Percentiles rank a stretch among this genome's conserved stretches.
Evolutionary conservation across 1,139 yeast species (phyloP).

Genomic region (Yamadazyma trypodendri): DNA sequence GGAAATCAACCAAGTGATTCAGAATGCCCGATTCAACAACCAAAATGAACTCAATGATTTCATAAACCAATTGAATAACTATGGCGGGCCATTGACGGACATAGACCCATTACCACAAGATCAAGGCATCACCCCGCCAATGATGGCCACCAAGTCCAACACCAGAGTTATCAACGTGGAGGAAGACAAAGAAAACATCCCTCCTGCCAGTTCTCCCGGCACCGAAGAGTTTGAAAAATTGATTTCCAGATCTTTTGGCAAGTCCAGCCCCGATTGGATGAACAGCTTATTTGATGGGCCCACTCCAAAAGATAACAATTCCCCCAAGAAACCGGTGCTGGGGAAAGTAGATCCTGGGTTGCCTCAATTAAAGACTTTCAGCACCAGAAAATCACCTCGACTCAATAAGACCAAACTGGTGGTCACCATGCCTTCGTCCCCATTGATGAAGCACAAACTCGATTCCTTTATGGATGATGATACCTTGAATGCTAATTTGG

Average conservation of each 20-base stretch:
- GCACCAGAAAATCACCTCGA: slow-evolving; percentile 24
- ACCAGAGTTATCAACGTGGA: slow-evolving; percentile 46
- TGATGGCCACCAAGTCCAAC: slow-evolving; percentile 49
- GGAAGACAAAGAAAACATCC: slow-evolving; percentile 44
- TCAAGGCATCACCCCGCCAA: slow-evolving; percentile 43
- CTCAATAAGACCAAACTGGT: slow-evolving; percentile 21
- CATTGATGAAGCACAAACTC: slow-evolving; percentile 19
- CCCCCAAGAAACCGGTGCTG: slow-evolving; percentile 7
- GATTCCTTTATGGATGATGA: slow-evolving; percentile 18
- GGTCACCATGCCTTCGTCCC: slow-evolving; percentile 47
- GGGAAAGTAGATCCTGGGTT: slow-evolving; percentile 22
- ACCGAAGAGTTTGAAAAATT: slow-evolving; percentile 38
- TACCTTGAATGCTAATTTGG: slow-evolving; percentile 17
- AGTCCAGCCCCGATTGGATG: slow-evolving; percentile 42
- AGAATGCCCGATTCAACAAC: slow-evolving; percentile 24
- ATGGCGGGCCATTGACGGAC: slow-evolving; percentile 56
- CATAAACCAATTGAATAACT: slow-evolving; percentile 46
- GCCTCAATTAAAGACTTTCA: slow-evolving; percentile 32
- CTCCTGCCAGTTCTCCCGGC: slow-evolving; percentile 24
- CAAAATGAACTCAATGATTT: slow-evolving; percentile 46
- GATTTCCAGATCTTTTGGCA: slow-evolving; percentile 37
- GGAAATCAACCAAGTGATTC: slow-evolving; percentile 43
- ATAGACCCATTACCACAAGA: slow-evolving; percentile 50
- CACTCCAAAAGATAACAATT: slow-evolving; percentile 45
- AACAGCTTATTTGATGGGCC: slow-evolving; percentile 35